Conservation (phyloP, 345 rosid species). For the Turnera subulata region DNA sequence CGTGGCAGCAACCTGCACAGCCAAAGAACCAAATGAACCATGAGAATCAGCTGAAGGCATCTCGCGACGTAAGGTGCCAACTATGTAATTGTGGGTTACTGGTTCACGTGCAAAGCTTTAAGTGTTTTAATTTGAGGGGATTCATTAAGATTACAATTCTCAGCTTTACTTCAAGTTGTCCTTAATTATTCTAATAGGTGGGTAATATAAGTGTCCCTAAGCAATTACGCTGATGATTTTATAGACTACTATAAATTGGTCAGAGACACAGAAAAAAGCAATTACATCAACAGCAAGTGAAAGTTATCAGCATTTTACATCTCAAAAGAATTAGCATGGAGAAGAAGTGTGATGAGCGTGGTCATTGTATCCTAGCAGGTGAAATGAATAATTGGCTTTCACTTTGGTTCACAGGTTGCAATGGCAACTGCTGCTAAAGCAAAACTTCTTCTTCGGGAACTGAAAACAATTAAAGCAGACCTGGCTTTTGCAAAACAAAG, state of each 20-base stretch:
- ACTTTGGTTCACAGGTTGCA: constrained; percentile 62
- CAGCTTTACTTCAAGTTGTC: too few species aligned
- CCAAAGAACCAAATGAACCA: constrained; percentile 45
- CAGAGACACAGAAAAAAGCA: too few species aligned
- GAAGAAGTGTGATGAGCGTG: background rate
- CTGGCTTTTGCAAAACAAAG: constrained; percentile 83
- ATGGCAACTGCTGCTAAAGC: constrained; percentile 99
- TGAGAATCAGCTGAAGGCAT: constrained; percentile 93
- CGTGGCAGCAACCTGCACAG: constrained; percentile 49
- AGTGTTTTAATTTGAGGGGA: constrained; percentile 3
- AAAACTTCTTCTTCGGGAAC: constrained; percentile 88
- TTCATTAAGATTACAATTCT: constrained; percentile 3
- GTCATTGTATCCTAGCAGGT: constrained; percentile 15
- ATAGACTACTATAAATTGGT: too few species aligned
- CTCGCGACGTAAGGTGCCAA: constrained; percentile 98
- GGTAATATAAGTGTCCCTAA: too few species aligned
- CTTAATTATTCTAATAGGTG: too few species aligned
- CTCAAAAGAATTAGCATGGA: background rate
- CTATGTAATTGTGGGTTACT: constrained; percentile 39
- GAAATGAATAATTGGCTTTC: constrained; percentile 32
- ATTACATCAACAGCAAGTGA: too few species aligned
- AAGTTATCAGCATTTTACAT: background rate
- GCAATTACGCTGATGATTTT: too few species aligned
- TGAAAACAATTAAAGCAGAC: constrained; percentile 90
- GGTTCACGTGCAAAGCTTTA: constrained; percentile 23